These are phyloP conservation scores for Porpolomopsis calyptriformis DNA, from an alignment of 768 basidiomycete genomes.

Conservation along the genomic window DNA sequence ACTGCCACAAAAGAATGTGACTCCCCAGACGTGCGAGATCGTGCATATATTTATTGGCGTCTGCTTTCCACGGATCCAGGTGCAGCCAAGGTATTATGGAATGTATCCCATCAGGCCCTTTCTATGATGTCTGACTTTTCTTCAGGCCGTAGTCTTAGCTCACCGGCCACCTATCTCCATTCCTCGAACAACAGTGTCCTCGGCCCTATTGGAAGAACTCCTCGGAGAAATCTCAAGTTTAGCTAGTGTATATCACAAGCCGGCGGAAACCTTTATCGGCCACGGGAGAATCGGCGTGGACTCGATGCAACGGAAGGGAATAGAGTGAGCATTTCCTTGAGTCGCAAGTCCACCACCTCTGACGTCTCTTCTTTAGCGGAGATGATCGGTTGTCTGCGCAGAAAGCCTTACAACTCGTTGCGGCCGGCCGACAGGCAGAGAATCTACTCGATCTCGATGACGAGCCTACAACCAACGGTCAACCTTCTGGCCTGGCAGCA, in stretches of 20 bases:
- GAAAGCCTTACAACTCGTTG: conserved; percentile 87
- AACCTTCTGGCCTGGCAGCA: conserved; percentile 69
- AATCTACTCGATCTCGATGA: conserved; percentile 94
- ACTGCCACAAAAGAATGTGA: conserved; percentile 97
- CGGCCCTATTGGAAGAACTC: conserved; percentile 83
- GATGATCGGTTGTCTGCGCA: conserved; percentile 68
- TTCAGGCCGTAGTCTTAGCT: conserved; percentile 74
- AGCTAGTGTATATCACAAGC: conserved; percentile 96
- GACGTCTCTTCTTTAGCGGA: conserved; percentile 18
- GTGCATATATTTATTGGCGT: conserved; percentile 98
- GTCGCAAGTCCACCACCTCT: neutral
- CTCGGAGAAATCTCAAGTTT: conserved; percentile 81
- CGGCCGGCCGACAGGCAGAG: conserved; percentile 84
- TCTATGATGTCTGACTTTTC: neutral
- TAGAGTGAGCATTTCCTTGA: conserved; percentile 36
- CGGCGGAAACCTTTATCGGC: conserved; percentile 90
- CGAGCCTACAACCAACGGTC: conserved; percentile 42
- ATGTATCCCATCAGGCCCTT: neutral
- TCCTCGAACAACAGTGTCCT: conserved; percentile 81
- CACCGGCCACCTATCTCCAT: conserved; percentile 89
- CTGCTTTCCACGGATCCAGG: conserved; percentile 88
- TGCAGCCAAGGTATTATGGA: conserved; percentile 70
- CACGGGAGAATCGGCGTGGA: conserved; percentile 82
- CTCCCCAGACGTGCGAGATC: conserved; percentile 90
- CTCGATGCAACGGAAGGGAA: conserved; percentile 52